A percentile compares a stretch with the other conserved stretches of the same genome.
Conservation (phyloP, 805 yeast genomes). For the Tetrapisispora iriomotensis region DNA sequence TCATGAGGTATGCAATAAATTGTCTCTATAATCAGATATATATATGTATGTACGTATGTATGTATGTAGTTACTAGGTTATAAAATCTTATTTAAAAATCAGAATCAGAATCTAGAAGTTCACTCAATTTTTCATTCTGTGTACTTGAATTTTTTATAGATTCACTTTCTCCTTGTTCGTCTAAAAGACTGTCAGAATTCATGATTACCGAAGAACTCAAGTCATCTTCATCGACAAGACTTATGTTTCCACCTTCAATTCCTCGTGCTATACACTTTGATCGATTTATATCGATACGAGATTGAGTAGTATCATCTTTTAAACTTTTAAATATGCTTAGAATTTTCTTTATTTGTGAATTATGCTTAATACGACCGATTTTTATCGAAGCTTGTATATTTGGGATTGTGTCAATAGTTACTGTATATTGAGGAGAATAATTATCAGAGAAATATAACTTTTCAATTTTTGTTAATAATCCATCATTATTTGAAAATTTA, state of each 20-base stretch:
- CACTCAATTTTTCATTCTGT: slow-evolving; percentile 11
- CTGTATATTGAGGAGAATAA: slow-evolving; percentile 14
- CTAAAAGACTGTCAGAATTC: neutral
- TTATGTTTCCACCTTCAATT: slow-evolving; percentile 8
- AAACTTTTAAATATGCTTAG: slow-evolving; percentile 11
- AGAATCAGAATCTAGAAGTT: slow-evolving; percentile 20
- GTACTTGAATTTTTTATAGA: neutral
- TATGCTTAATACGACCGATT: slow-evolving; percentile 12
- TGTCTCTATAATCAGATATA: neutral
- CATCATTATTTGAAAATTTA: slow-evolving; percentile 5
- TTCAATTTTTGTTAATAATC: slow-evolving; percentile 14
- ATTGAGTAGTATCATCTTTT: slow-evolving; percentile 7
- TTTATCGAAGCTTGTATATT: slow-evolving; percentile 7
- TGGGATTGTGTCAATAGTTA: slow-evolving; percentile 21
- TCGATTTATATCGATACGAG: slow-evolving; percentile 22
- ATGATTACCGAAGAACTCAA: neutral
- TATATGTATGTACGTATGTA: neutral
- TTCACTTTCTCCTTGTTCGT: too few relatives aligned
- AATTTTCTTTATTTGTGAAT: slow-evolving; percentile 8
- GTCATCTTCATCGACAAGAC: neutral
- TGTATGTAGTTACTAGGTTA: neutral
- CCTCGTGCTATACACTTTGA: slow-evolving; percentile 20
- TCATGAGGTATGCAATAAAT: too few relatives aligned
- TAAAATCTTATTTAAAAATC: slow-evolving; percentile 14
- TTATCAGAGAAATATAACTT: slow-evolving; percentile 14